Evolutionary conservation across 345 rosid genomes (phyloP).

Genomic region (Salix purpurea): DNA sequence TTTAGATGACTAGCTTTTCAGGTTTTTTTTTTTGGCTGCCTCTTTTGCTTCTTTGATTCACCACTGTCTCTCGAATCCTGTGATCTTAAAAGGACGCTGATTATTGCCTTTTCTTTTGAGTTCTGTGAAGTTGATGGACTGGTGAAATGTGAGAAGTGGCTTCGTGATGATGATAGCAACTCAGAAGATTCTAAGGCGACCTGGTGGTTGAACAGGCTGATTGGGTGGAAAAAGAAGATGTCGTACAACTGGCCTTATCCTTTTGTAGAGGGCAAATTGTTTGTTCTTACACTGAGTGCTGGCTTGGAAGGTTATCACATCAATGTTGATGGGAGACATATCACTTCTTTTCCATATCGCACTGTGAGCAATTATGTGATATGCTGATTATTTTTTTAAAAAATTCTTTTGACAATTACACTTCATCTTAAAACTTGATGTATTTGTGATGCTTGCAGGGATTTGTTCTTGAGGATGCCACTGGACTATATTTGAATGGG

Average conservation of each 20-base stretch:
- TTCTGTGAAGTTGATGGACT: constrained; percentile 69
- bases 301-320: constrained; percentile 94
- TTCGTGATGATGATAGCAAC: constrained; percentile 60
- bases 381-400: background rate
- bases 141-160: constrained; percentile 94
- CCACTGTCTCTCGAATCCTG: background rate
- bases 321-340: constrained; percentile 78
- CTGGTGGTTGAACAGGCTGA: constrained; percentile 87
- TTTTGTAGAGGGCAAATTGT: constrained; percentile 67
- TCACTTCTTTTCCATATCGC: constrained; percentile 85
- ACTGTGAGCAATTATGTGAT: constrained; percentile 51
- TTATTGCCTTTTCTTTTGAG: background rate
- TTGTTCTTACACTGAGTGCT: constrained; percentile 78
- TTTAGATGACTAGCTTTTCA: background rate
- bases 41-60: background rate
- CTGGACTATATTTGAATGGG: constrained; percentile 71
- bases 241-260: constrained; percentile 83
- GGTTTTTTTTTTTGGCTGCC: background rate
- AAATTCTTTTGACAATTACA: background rate
- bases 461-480: constrained; percentile 93
- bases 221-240: constrained; percentile 62
- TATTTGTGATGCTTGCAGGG: constrained; percentile 42
- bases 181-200: constrained; percentile 60
- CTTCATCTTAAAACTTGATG: constrained; percentile 1
- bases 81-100: background rate